Base-by-base conservation (phyloP, 441 rosid species). In the Eutrema salsugineum region DNA sequence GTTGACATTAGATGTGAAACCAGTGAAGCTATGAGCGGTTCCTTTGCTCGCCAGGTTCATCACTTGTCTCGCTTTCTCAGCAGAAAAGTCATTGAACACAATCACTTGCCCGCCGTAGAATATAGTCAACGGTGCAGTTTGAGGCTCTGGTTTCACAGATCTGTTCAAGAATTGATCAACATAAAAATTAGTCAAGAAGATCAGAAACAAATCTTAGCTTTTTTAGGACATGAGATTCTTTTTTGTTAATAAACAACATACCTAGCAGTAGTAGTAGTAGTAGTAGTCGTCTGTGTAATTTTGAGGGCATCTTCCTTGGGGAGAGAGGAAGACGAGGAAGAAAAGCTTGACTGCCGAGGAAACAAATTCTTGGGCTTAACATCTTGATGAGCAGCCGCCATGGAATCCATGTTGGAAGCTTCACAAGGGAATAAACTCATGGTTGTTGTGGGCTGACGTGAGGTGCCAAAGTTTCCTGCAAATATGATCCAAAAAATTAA, bases 81-180 rank as follows among this genome's bases (percentile, higher is more conserved):
- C 88, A 0, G 91, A 81, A 54, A 88, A 82, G 76, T 86, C 87
- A 32, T 85, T 73, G 66, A 89, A 82, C 54, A 85, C 91, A n/a
- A 88, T 69, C 71, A 89, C 96, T 77, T 82, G 84, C 22, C 97
- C 94, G 7, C 12, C 82, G 49, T 91, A 91, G 67, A 91, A 89
- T 33, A 91, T 86, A 14, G 97, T 89, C 96, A 89, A 79, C 46
- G 81, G 90, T 3, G 93, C 85, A 53, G 84, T 47, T 71, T 75
- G 81, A 6, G 83, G 43, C 79, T 82, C 85, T 17, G 32, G 50
- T 5, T 59, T 30, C 36, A 49, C 77, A 36, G 60, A 49, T 66
- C 66, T 74, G 73, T 35, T 11, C 27, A 48, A 82, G 62, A 67
- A 16, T n/a, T n/a, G 35, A 66, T n/a, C 40, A 14, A 65, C 28